A percentile compares a stretch with the other conserved stretches of the same genome.
Evolutionary conservation across 306 rosid genomes (phyloP).

Genomic region (Crotalaria pallida): DNA sequence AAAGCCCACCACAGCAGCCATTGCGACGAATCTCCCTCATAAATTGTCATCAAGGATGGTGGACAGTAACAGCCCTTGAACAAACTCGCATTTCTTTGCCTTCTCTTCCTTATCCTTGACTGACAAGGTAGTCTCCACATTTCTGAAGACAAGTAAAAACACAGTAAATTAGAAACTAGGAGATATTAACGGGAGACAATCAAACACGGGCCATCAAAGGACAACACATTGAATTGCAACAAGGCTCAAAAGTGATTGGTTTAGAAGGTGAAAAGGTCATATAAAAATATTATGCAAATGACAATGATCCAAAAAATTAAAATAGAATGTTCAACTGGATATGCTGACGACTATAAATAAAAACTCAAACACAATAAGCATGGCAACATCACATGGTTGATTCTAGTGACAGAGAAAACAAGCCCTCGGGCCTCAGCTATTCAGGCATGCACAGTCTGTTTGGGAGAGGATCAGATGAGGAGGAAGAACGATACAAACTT

Average conservation of each 20-base stretch:
- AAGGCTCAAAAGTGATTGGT: neutral
- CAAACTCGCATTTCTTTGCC: constrained; percentile 61
- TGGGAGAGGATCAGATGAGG: neutral
- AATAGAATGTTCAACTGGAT: neutral
- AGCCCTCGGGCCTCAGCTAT: neutral
- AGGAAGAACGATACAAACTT: neutral
- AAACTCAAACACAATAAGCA: neutral
- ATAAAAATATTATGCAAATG: neutral
- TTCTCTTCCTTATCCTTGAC: constrained; percentile 86
- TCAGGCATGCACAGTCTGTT: neutral
- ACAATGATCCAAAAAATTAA: neutral
- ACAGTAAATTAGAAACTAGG: constrained; percentile 18
- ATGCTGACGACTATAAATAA: neutral
- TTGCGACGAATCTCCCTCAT: constrained; percentile 30
- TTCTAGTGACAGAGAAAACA: neutral
- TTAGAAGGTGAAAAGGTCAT: neutral
- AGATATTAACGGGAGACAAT: neutral
- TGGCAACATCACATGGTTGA: neutral
- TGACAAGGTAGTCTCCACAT: constrained; percentile 56
- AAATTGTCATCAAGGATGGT: constrained; percentile 66
- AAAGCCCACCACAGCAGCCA: constrained; percentile 34
- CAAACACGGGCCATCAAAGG: neutral
- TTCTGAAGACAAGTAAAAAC: constrained; percentile 39
- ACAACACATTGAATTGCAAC: neutral
- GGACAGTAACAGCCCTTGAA: constrained; percentile 79